These are phyloP conservation scores for Themeda triandra DNA, from an alignment of 176 grass and related monocot species.

Conservation along the genomic window DNA sequence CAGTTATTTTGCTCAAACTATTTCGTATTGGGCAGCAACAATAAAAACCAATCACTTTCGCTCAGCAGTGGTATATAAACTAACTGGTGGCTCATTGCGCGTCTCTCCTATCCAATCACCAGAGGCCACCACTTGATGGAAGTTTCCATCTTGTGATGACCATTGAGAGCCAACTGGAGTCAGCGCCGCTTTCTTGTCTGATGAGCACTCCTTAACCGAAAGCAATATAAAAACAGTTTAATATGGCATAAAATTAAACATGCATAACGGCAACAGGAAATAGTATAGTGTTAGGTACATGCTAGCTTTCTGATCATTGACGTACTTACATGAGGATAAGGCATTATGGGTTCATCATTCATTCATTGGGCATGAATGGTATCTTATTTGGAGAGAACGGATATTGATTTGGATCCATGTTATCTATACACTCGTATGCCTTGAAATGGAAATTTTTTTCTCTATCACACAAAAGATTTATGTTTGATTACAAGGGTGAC, in stretches of 20 bases:
- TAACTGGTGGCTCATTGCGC: background rate
- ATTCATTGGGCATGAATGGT: background rate
- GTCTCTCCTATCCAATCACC: background rate
- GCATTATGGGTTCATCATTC: background rate
- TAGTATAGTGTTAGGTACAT: background rate
- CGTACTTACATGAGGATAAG: constrained; percentile 12
- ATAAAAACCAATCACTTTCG: constrained; percentile 12
- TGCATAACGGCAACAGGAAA: background rate
- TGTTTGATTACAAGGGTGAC: no score
- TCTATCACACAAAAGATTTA: no score
- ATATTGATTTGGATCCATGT: background rate
- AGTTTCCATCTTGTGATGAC: background rate
- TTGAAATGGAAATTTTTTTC: background rate
- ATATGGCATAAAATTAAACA: background rate
- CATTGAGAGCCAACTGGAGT: background rate
- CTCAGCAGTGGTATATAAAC: background rate
- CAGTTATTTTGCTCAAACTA: background rate
- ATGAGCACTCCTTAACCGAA: constrained; percentile 21
- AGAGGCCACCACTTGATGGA: background rate
- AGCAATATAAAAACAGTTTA: background rate
- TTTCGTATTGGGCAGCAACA: background rate
- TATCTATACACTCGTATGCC: background rate
- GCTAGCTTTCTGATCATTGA: background rate
- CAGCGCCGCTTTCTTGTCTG: constrained; percentile 10
- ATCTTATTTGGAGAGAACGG: background rate